Conservation (phyloP, 2,329 filamentous ascomycete genomes). For the Trichoderma gracile region DNA sequence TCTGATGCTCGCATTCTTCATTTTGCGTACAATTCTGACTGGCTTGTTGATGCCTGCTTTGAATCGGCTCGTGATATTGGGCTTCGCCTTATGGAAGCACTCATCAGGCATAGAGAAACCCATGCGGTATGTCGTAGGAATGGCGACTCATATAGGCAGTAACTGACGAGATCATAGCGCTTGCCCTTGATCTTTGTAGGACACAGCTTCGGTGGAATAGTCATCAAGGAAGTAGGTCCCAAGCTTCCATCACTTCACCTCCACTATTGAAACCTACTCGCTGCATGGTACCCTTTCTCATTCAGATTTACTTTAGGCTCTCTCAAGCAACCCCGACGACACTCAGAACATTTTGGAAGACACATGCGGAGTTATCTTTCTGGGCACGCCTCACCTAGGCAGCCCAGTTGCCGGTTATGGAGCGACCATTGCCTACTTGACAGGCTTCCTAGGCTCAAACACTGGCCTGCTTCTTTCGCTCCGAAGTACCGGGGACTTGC, state of each 20-base stretch:
- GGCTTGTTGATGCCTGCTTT: slow-evolving; percentile 28
- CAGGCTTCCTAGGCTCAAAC: slow-evolving; percentile 27
- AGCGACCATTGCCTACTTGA: slow-evolving; percentile 17
- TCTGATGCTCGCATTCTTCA: slow-evolving; percentile 29
- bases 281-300: slow-evolving; percentile 6
- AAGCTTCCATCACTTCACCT: no score
- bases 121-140: not conserved
- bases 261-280: not conserved
- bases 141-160: fast-evolving
- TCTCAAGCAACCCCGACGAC: not conserved
- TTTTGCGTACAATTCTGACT: slow-evolving; percentile 31
- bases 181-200: slow-evolving; percentile 31
- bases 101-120: not conserved
- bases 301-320: not conserved
- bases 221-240: slow-evolving; percentile 27
- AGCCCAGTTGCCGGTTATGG: slow-evolving; percentile 20
- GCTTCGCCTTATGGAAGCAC: not conserved
- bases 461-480: slow-evolving; percentile 24
- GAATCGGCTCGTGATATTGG: not conserved
- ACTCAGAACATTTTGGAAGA: slow-evolving; percentile 20
- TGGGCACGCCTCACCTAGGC: slow-evolving; percentile 29
- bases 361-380: slow-evolving; percentile 29
- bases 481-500: slow-evolving; percentile 7
- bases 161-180: not conserved
- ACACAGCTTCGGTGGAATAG: slow-evolving; percentile 31